These are phyloP conservation scores for Diacronema lutheri DNA, from an alignment of 78 protist genomes.

Conservation along the genomic window DNA sequence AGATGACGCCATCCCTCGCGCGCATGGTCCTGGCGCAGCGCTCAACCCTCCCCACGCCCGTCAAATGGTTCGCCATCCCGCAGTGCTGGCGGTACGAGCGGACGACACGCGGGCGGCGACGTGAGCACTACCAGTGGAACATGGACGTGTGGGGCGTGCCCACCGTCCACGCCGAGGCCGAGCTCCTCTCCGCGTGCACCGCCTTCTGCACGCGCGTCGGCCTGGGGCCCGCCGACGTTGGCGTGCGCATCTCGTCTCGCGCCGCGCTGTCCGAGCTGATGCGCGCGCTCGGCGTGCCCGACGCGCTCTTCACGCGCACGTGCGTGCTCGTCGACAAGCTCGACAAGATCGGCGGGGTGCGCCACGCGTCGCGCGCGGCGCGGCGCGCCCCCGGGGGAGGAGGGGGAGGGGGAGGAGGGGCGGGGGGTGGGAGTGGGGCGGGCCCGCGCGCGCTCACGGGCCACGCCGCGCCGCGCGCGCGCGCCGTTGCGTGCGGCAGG, in stretches of 20 bases:
- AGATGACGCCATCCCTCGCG: slow-evolving; percentile 77
- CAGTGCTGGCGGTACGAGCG: slow-evolving; percentile 76
- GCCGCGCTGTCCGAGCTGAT: not conserved
- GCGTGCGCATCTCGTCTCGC: too few relatives aligned
- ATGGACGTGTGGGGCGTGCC: slow-evolving; percentile 66
- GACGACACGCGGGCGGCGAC: slow-evolving; percentile 57
- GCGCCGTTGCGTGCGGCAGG: not conserved
- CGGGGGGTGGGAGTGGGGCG: too few relatives aligned
- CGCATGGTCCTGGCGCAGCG: slow-evolving; percentile 52
- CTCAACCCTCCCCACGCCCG: slow-evolving; percentile 43
- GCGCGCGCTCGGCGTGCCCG: slow-evolving; percentile 24
- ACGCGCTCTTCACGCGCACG: slow-evolving; percentile 48
- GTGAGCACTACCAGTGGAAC: slow-evolving; percentile 73
- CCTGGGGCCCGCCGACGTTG: not conserved
- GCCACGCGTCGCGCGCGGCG: too few relatives aligned
- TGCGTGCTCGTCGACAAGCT: slow-evolving; percentile 60
- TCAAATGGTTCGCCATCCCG: slow-evolving; percentile 70
- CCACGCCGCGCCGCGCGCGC: too few relatives aligned
- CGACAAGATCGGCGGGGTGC: slow-evolving; percentile 3
- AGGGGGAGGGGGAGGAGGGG: too few relatives aligned
- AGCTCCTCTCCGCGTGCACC: slow-evolving; percentile 47
- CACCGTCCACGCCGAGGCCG: slow-evolving; percentile 57
- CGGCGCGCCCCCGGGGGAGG: too few relatives aligned
- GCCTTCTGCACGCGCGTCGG: slow-evolving; percentile 48
- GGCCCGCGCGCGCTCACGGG: too few relatives aligned